Conservation (phyloP, 2,329 filamentous ascomycete species). For the Sordariomycetes sp. region DNA sequence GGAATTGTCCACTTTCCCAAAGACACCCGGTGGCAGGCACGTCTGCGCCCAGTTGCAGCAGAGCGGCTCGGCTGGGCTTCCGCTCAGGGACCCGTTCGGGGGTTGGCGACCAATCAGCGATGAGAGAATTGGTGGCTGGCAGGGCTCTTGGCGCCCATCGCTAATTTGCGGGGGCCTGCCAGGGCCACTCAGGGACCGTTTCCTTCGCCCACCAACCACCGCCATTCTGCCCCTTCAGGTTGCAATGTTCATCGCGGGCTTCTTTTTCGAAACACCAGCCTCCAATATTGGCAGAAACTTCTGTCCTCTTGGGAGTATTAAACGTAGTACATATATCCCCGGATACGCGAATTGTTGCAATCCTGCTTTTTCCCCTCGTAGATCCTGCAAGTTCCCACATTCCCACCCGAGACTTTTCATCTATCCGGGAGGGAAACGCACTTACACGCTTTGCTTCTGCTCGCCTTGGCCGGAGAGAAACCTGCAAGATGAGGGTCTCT, state of each 20-base stretch:
- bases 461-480: background rate
- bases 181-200: background rate
- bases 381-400: background rate
- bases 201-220: background rate
- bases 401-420: background rate
- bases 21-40: background rate
- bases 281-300: background rate
- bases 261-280: background rate
- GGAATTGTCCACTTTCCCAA: background rate
- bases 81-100: background rate
- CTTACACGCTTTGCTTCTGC: background rate
- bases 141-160: background rate
- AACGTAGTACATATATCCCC: background rate
- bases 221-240: background rate
- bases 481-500: constrained; percentile 18
- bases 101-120: background rate
- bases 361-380: too few species aligned
- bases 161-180: background rate
- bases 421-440: background rate
- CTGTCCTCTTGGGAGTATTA: background rate
- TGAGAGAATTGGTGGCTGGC: background rate
- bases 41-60: background rate
- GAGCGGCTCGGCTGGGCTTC: background rate
- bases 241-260: background rate
- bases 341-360: too few species aligned